phyloP scores from a whole-genome alignment of 139 green algal species.

The Monoraphidium neglectum region DNA sequence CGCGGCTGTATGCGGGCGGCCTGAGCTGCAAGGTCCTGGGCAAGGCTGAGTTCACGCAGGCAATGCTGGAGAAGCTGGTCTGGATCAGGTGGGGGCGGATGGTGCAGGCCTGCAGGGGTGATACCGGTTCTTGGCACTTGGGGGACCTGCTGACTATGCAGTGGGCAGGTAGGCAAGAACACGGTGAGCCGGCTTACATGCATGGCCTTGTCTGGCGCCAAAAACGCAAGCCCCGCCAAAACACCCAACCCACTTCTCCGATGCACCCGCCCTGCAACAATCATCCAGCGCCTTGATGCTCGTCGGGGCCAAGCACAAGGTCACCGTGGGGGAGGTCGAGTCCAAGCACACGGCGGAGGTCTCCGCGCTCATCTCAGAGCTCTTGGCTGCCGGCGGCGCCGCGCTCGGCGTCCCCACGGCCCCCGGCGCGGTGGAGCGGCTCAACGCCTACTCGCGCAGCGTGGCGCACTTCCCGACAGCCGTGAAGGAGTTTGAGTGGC shows the following conservation, averaged over 20 bases:
- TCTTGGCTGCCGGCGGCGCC: slow-evolving; percentile 64
- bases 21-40: slow-evolving; percentile 92
- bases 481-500: slow-evolving; percentile 98
- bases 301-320: slow-evolving; percentile 79
- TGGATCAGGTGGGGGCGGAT: slow-evolving; percentile 85
- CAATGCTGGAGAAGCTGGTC: slow-evolving; percentile 99
- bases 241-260: too few species aligned
- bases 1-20: slow-evolving; percentile 70
- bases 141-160: too few species aligned
- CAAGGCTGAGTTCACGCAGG: slow-evolving; percentile 59
- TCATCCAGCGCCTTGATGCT: slow-evolving; percentile 90
- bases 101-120: too few species aligned
- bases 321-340: slow-evolving; percentile 91
- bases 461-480: slow-evolving; percentile 97
- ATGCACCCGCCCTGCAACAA: too few species aligned
- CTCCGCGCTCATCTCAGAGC: slow-evolving; percentile 80
- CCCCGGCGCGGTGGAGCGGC: slow-evolving; percentile 67
- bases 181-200: too few species aligned
- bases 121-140: too few species aligned
- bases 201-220: too few species aligned
- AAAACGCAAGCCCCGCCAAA: too few species aligned
- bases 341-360: slow-evolving; percentile 69
- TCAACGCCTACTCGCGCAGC: slow-evolving; percentile 87
- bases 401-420: slow-evolving; percentile 72
- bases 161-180: too few species aligned